Evolutionary conservation across 1,284 basidiomycete genomes (phyloP).

Genomic region (Fomitopsis schrenkii): DNA sequence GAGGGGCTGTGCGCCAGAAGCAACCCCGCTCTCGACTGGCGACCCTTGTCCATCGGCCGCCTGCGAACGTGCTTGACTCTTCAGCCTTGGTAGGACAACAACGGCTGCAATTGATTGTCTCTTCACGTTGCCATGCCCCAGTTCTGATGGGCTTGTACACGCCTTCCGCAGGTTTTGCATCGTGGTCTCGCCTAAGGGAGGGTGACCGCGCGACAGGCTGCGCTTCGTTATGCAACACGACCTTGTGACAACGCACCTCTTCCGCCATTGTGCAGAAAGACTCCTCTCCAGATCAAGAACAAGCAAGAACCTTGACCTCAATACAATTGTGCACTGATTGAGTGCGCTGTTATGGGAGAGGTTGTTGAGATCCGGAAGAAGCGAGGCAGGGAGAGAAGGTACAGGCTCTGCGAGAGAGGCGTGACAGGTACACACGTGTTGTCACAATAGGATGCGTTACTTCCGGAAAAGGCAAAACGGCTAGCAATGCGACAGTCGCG

Average conservation of each 20-base stretch:
- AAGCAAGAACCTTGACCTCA: neutral
- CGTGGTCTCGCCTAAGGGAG: neutral
- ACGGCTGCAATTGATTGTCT: neutral
- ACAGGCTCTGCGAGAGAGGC: neutral
- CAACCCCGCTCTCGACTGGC: neutral
- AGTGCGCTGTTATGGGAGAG: neutral
- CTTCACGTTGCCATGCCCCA: neutral
- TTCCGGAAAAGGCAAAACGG: neutral
- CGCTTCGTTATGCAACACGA: neutral
- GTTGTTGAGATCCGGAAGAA: neutral
- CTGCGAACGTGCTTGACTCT: too few relatives aligned
- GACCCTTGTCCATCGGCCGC: too few relatives aligned
- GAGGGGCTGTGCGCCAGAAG: neutral
- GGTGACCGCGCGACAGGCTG: neutral
- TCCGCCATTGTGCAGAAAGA: neutral
- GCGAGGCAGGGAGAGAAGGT: neutral
- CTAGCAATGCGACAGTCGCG: conserved; percentile 1
- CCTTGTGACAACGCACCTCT: neutral
- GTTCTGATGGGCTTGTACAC: neutral
- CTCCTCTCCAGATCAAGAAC: neutral
- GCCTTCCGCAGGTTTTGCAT: neutral
- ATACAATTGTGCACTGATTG: neutral
- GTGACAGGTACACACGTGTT: neutral
- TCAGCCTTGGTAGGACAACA: neutral
- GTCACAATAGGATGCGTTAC: neutral